Conservation (phyloP, 73 alveolate genomes). For the Stentor roeselii region DNA sequence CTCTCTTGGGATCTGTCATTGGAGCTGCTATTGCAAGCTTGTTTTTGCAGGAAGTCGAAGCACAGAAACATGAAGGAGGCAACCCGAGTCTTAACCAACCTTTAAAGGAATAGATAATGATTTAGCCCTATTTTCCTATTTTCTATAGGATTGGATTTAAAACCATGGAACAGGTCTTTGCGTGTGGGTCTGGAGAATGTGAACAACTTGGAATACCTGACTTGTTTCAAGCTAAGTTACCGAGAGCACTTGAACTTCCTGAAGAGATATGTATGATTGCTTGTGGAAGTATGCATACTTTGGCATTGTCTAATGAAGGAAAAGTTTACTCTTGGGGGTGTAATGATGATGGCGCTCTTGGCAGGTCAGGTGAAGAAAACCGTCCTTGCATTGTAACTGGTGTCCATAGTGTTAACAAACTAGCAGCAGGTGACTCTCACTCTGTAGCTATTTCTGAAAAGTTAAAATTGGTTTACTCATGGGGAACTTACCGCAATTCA, state of each 20-base stretch:
- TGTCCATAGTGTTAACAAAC: slow-evolving; percentile 36
- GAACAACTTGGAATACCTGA: slow-evolving; percentile 57
- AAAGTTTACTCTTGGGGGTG: slow-evolving; percentile 69
- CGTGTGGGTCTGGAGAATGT: slow-evolving; percentile 66
- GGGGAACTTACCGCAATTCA: slow-evolving; percentile 58
- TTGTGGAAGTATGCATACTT: slow-evolving; percentile 75
- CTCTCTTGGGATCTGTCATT: not conserved
- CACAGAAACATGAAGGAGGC: slow-evolving; percentile 6
- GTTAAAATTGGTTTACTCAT: slow-evolving; percentile 38
- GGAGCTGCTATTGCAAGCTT: not conserved
- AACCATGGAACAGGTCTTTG: slow-evolving; percentile 44
- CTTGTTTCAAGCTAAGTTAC: slow-evolving; percentile 43
- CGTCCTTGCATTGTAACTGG: slow-evolving; percentile 33
- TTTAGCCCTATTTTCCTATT: too few relatives aligned
- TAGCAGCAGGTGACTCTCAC: slow-evolving; percentile 59
- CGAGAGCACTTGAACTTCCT: slow-evolving; percentile 31
- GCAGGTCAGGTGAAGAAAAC: slow-evolving; percentile 39
- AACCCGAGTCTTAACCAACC: not conserved
- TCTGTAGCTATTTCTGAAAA: slow-evolving; percentile 48
- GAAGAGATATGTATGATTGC: slow-evolving; percentile 40
- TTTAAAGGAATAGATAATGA: not conserved
- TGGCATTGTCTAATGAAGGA: slow-evolving; percentile 49
- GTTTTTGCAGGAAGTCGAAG: not conserved
- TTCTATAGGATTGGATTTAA: too few relatives aligned
- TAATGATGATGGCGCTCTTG: slow-evolving; percentile 78